Evolutionary conservation across 2,329 filamentous ascomycete species (phyloP).

Genomic region (Colletotrichum sp.): DNA sequence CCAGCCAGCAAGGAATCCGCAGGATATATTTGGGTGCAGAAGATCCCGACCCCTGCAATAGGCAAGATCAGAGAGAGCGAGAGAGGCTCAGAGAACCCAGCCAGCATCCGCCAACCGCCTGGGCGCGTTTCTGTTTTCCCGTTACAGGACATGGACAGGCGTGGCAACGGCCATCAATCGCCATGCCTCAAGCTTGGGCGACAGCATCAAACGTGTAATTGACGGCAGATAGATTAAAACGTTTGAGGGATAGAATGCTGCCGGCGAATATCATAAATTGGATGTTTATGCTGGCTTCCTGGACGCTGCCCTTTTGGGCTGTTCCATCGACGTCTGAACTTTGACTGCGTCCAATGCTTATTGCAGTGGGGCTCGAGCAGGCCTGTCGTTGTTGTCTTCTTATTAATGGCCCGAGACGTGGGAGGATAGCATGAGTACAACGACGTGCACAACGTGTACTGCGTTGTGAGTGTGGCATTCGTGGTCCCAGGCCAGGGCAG

Average conservation of each 20-base stretch:
- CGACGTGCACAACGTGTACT: background rate
- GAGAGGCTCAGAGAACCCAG: background rate
- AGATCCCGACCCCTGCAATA: background rate
- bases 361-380: background rate
- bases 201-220: background rate
- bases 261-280: background rate
- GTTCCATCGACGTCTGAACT: constrained; percentile 8
- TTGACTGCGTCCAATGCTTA: background rate
- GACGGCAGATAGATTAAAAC: constrained; percentile 6
- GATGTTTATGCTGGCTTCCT: constrained; percentile 2
- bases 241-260: background rate
- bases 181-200: background rate
- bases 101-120: background rate
- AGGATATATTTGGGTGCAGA: background rate
- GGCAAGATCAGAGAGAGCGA: background rate
- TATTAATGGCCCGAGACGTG: background rate
- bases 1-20: background rate
- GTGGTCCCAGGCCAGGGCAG: background rate
- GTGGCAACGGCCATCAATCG: background rate
- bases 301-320: background rate
- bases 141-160: background rate
- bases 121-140: background rate
- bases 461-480: background rate
- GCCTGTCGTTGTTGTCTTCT: background rate
- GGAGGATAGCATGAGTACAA: background rate